These are phyloP conservation scores for Aciculoconidium aculeatum DNA, from an alignment of 805 yeast species.

Conservation along the genomic window DNA sequence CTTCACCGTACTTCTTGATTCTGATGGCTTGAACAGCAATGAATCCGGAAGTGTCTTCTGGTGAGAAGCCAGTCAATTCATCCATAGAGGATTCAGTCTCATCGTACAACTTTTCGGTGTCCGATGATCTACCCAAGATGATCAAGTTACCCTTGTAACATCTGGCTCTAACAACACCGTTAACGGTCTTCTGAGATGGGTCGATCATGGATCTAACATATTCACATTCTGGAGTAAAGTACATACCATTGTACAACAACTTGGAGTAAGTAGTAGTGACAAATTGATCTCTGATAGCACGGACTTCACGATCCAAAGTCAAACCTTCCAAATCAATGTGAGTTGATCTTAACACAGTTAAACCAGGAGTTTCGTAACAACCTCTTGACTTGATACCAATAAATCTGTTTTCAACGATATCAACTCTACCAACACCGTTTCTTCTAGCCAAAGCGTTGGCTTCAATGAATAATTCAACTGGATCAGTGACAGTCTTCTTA, in stretches of 20 bases:
- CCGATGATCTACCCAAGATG: slow-evolving; percentile 89
- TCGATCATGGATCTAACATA: slow-evolving; percentile 88
- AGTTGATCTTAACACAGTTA: slow-evolving; percentile 86
- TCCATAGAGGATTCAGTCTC: slow-evolving; percentile 99
- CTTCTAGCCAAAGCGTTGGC: slow-evolving; percentile 96
- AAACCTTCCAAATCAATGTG: slow-evolving; percentile 97
- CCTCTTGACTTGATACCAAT: slow-evolving; percentile 99
- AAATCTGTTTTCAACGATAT: slow-evolving; percentile 98
- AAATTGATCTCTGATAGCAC: slow-evolving; percentile 92
- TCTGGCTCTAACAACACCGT: slow-evolving; percentile 92
- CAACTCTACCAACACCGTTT: slow-evolving; percentile 99
- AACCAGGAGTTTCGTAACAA: slow-evolving; percentile 98
- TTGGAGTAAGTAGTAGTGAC: slow-evolving; percentile 90
- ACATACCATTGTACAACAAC: slow-evolving; percentile 92
- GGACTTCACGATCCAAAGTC: slow-evolving; percentile 94
- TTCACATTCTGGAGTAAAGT: slow-evolving; percentile 98
- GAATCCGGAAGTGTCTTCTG: slow-evolving; percentile 95
- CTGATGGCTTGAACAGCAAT: slow-evolving; percentile 97
- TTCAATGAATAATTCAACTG: slow-evolving; percentile 86
- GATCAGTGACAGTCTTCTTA: slow-evolving; percentile 63
- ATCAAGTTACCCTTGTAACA: slow-evolving; percentile 85
- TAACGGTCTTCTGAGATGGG: slow-evolving; percentile 92
- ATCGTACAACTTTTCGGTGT: slow-evolving; percentile 94
- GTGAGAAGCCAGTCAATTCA: slow-evolving; percentile 96
- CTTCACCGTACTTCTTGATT: slow-evolving; percentile 96